Base-by-base conservation (phyloP, 148 eudicot genomes). In the Pharnaceum exiguum region DNA sequence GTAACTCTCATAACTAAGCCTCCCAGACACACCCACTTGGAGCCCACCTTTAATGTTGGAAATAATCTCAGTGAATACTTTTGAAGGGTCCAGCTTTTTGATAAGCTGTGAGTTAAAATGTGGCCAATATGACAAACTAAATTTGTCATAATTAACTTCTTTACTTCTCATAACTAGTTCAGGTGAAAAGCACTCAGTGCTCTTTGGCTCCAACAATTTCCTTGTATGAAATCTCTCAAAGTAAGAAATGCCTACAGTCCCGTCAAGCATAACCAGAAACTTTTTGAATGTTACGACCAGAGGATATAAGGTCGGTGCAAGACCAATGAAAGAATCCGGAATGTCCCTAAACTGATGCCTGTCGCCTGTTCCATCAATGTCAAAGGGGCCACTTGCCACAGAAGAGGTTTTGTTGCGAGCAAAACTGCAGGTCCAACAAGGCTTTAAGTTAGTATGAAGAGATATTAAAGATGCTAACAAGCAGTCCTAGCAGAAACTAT, bases 41-140 rank as follows among this genome's bases (percentile, higher is more conserved):
- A 75, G 39, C 5, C 66, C 63, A 46, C 78, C 84, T 35, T 80
- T 80, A 24, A 80, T 80, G 28, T 45, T 24, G 38, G 79, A 73
- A 63, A 64, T 75, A 55, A 87, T 81, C 57, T 83, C 95, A 26
- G 85, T 79, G 51, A 65, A 83, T 28, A 81, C 85, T 69, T 75
- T 68, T 15, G 78, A 75, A 68, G 90, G 69, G 61, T 83, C 95
- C 12, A 83, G 85, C n/a, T 55, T 54, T 59, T 65, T 79, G 1
- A 70, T 87, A 36, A 76, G 61, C 24, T 64, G 60, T 13, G 47
- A 49, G 65, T 77, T 73, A 29, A 87, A 83, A 69, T 73, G 90
- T 7, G 72, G 73, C 95, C 90, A 87, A 46, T 87, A 83, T 16
- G 55, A 42, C 24, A 56, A 60, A 51, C 54, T 60, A 37, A 87